Percentiles rank a stretch among this genome's conserved stretches.
Evolutionary conservation across 305 asterid species (phyloP).

Genomic region (Rubia tinctorum): DNA sequence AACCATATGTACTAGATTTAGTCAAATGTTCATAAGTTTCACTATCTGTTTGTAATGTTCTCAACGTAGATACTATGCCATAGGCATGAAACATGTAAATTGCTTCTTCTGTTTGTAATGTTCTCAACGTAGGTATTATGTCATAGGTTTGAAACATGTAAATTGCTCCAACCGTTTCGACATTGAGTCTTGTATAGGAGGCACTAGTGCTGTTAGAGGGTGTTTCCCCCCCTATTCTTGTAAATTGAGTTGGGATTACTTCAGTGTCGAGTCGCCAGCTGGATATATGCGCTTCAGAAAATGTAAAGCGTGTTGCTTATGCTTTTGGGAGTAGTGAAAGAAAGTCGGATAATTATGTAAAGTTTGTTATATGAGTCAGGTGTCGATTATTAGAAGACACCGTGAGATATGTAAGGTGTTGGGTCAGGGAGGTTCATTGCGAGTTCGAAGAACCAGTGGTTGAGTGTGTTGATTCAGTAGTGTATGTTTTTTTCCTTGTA

Average conservation of each 20-base stretch:
- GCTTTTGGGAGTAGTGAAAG: not conserved
- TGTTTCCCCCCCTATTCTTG: not conserved
- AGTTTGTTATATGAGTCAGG: not conserved
- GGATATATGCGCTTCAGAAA: conserved; percentile 10
- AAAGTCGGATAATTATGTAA: conserved; percentile 5
- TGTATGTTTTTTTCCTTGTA: not conserved
- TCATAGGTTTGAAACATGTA: conserved; percentile 23
- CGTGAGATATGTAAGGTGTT: conserved; percentile 1
- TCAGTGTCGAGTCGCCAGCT: not conserved
- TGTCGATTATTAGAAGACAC: not conserved
- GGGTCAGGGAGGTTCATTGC: not conserved
- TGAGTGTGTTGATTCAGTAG: not conserved
- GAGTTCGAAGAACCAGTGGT: not conserved
- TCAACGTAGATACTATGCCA: conserved; percentile 17
- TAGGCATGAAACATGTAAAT: conserved; percentile 20
- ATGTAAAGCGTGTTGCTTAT: not conserved
- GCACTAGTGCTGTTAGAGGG: conserved; percentile 6
- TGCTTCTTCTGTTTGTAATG: conserved; percentile 5
- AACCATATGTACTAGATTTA: conserved; percentile 31
- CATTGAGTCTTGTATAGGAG: conserved; percentile 11
- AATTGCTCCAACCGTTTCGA: not conserved
- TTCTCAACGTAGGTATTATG: conserved; percentile 14
- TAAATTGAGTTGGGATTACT: conserved; percentile 5
- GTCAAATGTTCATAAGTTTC: conserved; percentile 23
- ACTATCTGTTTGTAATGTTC: not conserved